Base-by-base conservation (phyloP, 129 eudicot species). In the Chrysanthemum seticuspe region DNA sequence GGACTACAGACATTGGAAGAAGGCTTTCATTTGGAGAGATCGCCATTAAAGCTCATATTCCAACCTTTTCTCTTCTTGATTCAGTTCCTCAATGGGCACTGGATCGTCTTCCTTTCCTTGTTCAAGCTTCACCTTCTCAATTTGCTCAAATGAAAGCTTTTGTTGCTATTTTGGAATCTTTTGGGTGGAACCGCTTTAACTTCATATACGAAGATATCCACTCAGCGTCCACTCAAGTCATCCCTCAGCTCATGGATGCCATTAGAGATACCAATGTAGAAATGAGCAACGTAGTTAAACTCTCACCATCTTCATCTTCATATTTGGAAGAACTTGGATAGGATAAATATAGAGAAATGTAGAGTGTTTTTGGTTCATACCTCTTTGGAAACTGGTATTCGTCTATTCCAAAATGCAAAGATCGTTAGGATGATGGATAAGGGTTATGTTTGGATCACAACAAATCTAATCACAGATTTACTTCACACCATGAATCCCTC, bases 1-100 rank as follows among this genome's bases (percentile, higher is more conserved):
- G 96, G 91, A 57, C 91, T 87, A 63, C 67, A 64, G 7, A 76
- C 89, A 34, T 79, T 85, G 66, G 73, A 76, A 70, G 89, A 88
- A 62, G 79, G 55, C 68, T 76, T 16, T 70, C 77, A 52, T 72
- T 81, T 4, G 86, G 82, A 19, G 88, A 82, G 45, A 55, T 86
- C 65, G 72, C 78, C 7, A 59, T 14, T 4, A 63, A 63, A 34
- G 36, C 60, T 60, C 76, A 77, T n/a, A 60, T 82, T 56, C 91
- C 96, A 23, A 74, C 72, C 10, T 68, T 88, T 16, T 81, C 88
- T 8, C 75, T 86, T 31, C 55, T 85, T 3, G 85, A 80, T 65
- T 73, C 84, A 2, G 60, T 70, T 74, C 91, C 91, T 15, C 25
- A 78, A 51, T 71, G 81, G 79, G 79, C 87, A 10, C 63, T 78